Evolutionary conservation across 768 basidiomycete species (phyloP).

Genomic region (Lactarius trivialis): DNA sequence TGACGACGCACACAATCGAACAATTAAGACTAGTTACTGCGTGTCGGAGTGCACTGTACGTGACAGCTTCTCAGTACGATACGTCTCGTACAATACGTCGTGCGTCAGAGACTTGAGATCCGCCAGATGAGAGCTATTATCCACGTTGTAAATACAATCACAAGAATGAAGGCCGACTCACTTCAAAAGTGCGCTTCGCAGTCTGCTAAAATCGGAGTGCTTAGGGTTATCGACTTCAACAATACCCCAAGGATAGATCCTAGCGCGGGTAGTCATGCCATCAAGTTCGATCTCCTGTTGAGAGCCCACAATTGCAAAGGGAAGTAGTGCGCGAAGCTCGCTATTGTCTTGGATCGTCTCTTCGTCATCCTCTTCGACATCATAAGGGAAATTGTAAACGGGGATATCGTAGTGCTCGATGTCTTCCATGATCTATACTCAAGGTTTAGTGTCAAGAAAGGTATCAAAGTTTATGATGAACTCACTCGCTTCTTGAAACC

Average conservation of each 20-base stretch:
- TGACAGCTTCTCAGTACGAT: slow-evolving; percentile 96
- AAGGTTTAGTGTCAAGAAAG: slow-evolving; percentile 4
- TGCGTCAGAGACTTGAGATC: slow-evolving; percentile 93
- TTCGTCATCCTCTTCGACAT: slow-evolving; percentile 98
- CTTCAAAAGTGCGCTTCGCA: slow-evolving; percentile 89
- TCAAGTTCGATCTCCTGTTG: slow-evolving; percentile 95
- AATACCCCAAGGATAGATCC: slow-evolving; percentile 98
- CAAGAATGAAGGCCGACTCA: slow-evolving; percentile 32
- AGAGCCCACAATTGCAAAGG: slow-evolving; percentile 95
- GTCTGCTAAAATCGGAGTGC: slow-evolving; percentile 96
- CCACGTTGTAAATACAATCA: slow-evolving; percentile 5
- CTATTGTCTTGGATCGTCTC: slow-evolving; percentile 97
- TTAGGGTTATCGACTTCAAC: slow-evolving; percentile 99
- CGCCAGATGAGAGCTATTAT: slow-evolving; percentile 76
- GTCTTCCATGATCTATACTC: slow-evolving; percentile 90
- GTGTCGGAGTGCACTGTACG: slow-evolving; percentile 79
- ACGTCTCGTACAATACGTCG: slow-evolving; percentile 92
- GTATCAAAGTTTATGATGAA: slow-evolving; percentile 9
- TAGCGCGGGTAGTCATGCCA: slow-evolving; percentile 84
- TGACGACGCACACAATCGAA: neutral
- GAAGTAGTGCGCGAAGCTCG: slow-evolving; percentile 86
- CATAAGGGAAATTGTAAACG: slow-evolving; percentile 99
- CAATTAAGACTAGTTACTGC: slow-evolving; percentile 40
- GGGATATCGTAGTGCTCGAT: slow-evolving; percentile 98
- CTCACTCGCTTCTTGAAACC: slow-evolving; percentile 92